Conservation (phyloP, 495 filamentous ascomycete species). For the Polyplosphaeria fusca region DNA sequence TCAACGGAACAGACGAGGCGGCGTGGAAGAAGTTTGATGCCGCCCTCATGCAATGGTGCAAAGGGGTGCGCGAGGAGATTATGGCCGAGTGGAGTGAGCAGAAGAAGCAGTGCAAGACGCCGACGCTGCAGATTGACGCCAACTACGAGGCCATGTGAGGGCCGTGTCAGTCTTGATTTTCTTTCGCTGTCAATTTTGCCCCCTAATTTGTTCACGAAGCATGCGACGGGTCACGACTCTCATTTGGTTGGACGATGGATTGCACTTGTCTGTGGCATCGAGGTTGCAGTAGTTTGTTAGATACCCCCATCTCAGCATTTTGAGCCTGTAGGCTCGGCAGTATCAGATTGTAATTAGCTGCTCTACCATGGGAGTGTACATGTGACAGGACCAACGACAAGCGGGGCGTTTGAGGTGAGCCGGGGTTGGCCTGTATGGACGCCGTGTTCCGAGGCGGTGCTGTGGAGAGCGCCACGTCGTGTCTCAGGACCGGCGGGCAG, state of each 20-base stretch:
- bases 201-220: conserved; percentile 19
- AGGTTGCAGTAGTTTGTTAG: not conserved
- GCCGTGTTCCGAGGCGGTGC: not conserved
- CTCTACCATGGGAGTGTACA: too few relatives aligned
- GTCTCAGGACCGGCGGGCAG: conserved; percentile 21
- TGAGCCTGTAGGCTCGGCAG: conserved; percentile 4
- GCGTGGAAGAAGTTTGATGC: conserved; percentile 79
- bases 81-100: conserved; percentile 55
- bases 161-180: not conserved
- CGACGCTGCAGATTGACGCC: conserved; percentile 32
- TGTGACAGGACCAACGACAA: not conserved
- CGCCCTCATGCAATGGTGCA: conserved; percentile 76
- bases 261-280: not conserved
- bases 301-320: conserved; percentile 6
- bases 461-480: conserved; percentile 4
- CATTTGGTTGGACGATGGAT: not conserved
- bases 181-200: conserved; percentile 17
- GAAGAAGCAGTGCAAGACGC: conserved; percentile 32
- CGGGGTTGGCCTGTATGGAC: not conserved
- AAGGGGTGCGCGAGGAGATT: conserved; percentile 72
- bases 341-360: conserved; percentile 17
- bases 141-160: conserved; percentile 13
- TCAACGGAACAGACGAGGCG: conserved; percentile 59
- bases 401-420: conserved; percentile 2
- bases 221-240: conserved; percentile 16